These are phyloP conservation scores for Arachnomyces sp. DNA, from an alignment of 2,329 filamentous ascomycete genomes.

Conservation along the genomic window DNA sequence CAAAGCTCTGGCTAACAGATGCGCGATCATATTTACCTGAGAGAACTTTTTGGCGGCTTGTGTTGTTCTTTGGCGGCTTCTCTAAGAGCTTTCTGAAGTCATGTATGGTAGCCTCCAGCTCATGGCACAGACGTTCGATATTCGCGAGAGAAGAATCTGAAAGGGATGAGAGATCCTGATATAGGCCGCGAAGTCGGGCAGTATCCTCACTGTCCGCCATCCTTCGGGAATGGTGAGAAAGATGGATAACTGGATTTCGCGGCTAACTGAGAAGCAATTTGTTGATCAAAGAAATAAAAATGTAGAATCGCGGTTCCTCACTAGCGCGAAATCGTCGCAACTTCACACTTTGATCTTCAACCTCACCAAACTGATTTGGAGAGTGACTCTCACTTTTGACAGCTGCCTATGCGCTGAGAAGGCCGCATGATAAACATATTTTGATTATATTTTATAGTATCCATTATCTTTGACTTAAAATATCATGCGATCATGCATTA, in stretches of 20 bases:
- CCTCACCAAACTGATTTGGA: no score
- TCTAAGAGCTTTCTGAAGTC: slow-evolving; percentile 66
- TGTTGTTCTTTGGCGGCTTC: slow-evolving; percentile 64
- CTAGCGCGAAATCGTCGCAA: slow-evolving; percentile 1
- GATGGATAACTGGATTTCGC: slow-evolving; percentile 14
- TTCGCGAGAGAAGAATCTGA: slow-evolving; percentile 62
- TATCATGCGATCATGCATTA: no score
- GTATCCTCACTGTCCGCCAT: slow-evolving; percentile 70
- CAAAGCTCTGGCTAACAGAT: background rate
- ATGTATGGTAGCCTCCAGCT: slow-evolving; percentile 58
- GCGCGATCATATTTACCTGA: slow-evolving; percentile 45
- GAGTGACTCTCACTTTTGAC: no score
- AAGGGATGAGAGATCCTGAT: slow-evolving; percentile 73
- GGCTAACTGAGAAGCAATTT: slow-evolving; percentile 19
- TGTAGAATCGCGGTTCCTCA: background rate
- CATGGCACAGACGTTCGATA: slow-evolving; percentile 57
- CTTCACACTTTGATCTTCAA: background rate
- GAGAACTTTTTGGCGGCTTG: slow-evolving; percentile 63
- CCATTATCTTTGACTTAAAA: no score
- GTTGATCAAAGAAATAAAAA: slow-evolving; percentile 14
- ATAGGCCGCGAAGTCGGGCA: slow-evolving; percentile 71
- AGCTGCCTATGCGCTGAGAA: no score
- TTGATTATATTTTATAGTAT: no score
- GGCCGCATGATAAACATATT: no score
- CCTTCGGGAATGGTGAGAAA: slow-evolving; percentile 8